phyloP scores from a whole-genome alignment of 805 yeast genomes.

The Vanderwaltozyma polyspora region DNA sequence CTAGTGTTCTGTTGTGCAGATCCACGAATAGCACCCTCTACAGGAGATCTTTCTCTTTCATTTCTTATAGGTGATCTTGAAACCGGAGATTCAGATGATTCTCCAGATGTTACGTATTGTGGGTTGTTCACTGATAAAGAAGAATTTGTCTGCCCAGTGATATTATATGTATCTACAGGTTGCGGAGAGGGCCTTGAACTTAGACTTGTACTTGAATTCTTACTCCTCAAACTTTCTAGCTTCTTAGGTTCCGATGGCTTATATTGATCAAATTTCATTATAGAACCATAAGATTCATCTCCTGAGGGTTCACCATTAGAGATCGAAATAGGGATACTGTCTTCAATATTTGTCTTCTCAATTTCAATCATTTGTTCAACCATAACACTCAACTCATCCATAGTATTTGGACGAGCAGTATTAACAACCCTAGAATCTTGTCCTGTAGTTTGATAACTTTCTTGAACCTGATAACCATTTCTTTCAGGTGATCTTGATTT shows the following conservation, averaged over 20 bases:
- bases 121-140: no score
- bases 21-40: no score
- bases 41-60: neutral
- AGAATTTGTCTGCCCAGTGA: no score
- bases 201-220: slow-evolving; percentile 1
- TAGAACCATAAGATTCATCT: slow-evolving; percentile 18
- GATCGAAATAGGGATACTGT: slow-evolving; percentile 1
- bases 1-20: no score
- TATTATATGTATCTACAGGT: neutral
- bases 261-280: slow-evolving; percentile 23
- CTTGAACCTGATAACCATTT: no score
- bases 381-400: slow-evolving; percentile 28
- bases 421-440: neutral
- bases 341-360: slow-evolving; percentile 1
- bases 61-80: no score
- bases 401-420: slow-evolving; percentile 6
- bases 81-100: no score
- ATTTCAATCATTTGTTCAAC: slow-evolving; percentile 25
- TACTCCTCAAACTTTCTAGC: slow-evolving; percentile 3
- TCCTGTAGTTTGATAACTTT: no score
- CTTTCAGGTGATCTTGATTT: no score
- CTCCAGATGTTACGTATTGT: no score
- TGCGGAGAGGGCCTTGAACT: neutral
- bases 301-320: slow-evolving; percentile 3
- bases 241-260: slow-evolving; percentile 16